Evolutionary conservation across 345 rosid species (phyloP).

Genomic region (Boechera divaricarpa): DNA sequence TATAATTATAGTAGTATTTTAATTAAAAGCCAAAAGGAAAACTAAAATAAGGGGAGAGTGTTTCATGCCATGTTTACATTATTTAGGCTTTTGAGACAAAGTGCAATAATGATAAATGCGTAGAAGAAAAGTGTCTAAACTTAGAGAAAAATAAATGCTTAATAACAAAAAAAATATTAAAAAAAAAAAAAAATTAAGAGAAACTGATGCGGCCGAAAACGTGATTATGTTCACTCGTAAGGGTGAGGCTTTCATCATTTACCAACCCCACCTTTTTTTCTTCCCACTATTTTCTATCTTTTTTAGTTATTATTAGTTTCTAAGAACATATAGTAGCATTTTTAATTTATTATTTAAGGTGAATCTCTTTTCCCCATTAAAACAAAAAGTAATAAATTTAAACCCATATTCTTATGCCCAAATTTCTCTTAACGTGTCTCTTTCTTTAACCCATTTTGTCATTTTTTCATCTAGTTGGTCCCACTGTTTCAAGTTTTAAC

Average conservation of each 20-base stretch:
- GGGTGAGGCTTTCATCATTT: conserved; percentile 38
- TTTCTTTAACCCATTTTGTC: conserved; percentile 27
- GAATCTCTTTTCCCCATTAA: neutral
- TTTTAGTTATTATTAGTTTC: conserved; percentile 1
- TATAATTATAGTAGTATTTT: conserved; percentile 9
- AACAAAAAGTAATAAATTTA: neutral
- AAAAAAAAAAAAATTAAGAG: neutral
- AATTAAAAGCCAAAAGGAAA: conserved; percentile 44
- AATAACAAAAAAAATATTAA: neutral
- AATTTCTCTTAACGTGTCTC: conserved; percentile 1
- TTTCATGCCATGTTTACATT: conserved; percentile 37
- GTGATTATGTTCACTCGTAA: conserved; percentile 43
- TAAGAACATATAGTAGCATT: neutral
- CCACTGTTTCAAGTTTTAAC: conserved; percentile 25
- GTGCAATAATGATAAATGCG: conserved; percentile 49
- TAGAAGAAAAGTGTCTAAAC: conserved; percentile 49
- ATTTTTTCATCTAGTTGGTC: conserved; percentile 27
- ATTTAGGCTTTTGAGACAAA: conserved; percentile 62
- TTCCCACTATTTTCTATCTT: neutral
- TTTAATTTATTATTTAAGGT: neutral
- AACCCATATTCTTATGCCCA: neutral
- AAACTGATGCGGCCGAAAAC: conserved; percentile 40
- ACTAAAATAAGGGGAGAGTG: conserved; percentile 34
- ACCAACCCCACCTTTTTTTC: conserved; percentile 18
- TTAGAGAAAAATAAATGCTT: conserved; percentile 26